These are phyloP conservation scores for Alternaria triticina DNA, from an alignment of 2,329 filamentous ascomycete genomes.

Conservation along the genomic window DNA sequence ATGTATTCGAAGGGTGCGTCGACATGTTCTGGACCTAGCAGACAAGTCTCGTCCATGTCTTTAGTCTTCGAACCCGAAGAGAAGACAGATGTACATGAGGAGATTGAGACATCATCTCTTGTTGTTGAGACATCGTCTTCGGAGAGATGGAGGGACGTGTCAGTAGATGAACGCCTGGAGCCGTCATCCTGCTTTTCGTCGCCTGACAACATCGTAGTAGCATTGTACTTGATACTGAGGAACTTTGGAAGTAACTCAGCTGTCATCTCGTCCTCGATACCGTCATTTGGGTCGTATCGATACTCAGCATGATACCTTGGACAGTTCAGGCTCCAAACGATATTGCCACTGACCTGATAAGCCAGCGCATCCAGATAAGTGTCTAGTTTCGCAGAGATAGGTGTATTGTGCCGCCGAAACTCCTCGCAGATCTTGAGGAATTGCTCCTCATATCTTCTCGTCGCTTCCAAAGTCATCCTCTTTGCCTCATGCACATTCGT, in stretches of 20 bases:
- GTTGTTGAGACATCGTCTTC: neutral
- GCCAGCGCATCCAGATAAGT: neutral
- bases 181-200: neutral
- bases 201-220: too few relatives aligned
- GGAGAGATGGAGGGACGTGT: neutral
- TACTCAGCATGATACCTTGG: constrained; percentile 13
- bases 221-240: neutral
- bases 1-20: neutral
- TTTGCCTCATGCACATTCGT: neutral
- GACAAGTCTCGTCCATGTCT: neutral
- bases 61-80: neutral
- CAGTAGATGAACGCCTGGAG: neutral
- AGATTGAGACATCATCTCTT: neutral
- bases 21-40: neutral
- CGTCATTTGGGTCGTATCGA: constrained; percentile 16
- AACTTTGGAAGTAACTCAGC: neutral
- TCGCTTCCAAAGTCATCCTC: neutral
- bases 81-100: neutral
- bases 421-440: neutral
- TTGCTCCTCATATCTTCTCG: neutral
- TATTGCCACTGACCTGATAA: neutral
- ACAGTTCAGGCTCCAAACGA: constrained; percentile 2
- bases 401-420: neutral
- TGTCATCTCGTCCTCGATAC: neutral
- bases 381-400: neutral